Evolutionary conservation across 495 filamentous ascomycete species (phyloP).

Genomic region (Trichoderma orchidacearum): DNA sequence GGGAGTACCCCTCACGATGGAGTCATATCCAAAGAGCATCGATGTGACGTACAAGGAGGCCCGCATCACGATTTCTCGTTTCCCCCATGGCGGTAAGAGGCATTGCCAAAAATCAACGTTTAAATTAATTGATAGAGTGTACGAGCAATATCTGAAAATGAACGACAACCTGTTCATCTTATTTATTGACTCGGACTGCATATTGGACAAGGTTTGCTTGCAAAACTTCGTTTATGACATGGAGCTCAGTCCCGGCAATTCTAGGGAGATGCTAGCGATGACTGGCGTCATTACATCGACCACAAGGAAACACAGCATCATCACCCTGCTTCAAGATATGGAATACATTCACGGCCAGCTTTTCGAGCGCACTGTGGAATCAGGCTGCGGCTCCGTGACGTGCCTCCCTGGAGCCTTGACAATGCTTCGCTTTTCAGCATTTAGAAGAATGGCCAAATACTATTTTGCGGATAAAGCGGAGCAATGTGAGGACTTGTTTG

Average conservation of each 20-base stretch:
- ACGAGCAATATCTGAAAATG: constrained; percentile 72
- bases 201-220: constrained; percentile 81
- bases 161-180: constrained; percentile 92
- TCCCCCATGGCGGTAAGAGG: constrained; percentile 86
- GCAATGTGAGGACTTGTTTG: constrained; percentile 91
- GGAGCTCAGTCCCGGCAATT: constrained; percentile 91
- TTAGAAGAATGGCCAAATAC: constrained; percentile 94
- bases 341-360: constrained; percentile 97
- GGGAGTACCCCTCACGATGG: constrained; percentile 65
- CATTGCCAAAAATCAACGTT: constrained; percentile 92
- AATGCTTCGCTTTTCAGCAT: constrained; percentile 91
- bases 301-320: constrained; percentile 73
- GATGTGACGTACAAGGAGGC: constrained; percentile 74
- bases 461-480: constrained; percentile 98
- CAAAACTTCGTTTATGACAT: constrained; percentile 99
- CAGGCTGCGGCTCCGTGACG: constrained; percentile 86
- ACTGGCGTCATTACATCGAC: constrained; percentile 96
- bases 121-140: constrained; percentile 88
- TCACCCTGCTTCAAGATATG: constrained; percentile 93
- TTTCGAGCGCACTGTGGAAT: constrained; percentile 94
- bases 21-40: constrained; percentile 77
- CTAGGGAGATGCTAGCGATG: constrained; percentile 93
- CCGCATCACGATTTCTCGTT: constrained; percentile 83
- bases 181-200: constrained; percentile 98
- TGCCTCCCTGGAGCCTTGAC: constrained; percentile 92